Evolutionary conservation across 139 green algal species (phyloP), one percentile per base, ranked within the genome.

Genomic region (Mychonastes homosphaera): DNA sequence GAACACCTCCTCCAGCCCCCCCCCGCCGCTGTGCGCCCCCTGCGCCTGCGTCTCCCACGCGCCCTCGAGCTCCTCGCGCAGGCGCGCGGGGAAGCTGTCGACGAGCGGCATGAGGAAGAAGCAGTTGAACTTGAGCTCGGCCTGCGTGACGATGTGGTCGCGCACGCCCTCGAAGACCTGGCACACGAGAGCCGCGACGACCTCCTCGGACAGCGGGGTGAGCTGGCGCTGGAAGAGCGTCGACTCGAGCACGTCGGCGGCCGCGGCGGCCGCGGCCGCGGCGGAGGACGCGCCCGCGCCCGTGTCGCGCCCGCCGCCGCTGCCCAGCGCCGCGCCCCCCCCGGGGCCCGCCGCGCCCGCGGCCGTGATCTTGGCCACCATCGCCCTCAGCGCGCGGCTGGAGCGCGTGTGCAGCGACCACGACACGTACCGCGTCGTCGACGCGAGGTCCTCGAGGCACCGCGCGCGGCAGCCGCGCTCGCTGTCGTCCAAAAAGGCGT

Each of bases 21-120:
- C 45, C n/a, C 9, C 12, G 8, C 9, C 21, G 19, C 9, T 19
- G 12, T 5, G 28, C 26, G 10, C 8, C n/a, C 6, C 51, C 51
- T 55, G 39, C 45, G 61, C 23, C 4, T 89, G 82, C 52, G 84
- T 72, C 45, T 89, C 82, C 51, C 85, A 96, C 6, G 82, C 82
- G 1, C 44, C 40, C 78, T 96, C 89, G 38, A 96, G 70, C 63
- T 95, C 84, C 51, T 87, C 75, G 6, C 89, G 73, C 71, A 96
- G 73, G 26, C 69, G 67, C 10, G 66, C 63, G 10, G 86, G 84
- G 75, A 96, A 96, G 19, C 70, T 56, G 76, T 96, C 85, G 19
- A 97, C 72, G 19, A 97, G 48, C 5, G 89, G 89, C 90, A 97
- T 96, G 29, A 97, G 79, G 82, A 97, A 96, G 80, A 97, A 97